Evolutionary conservation across 768 basidiomycete genomes (phyloP), one percentile per base, ranked within the genome.

Genomic region (Russula abietina): DNA sequence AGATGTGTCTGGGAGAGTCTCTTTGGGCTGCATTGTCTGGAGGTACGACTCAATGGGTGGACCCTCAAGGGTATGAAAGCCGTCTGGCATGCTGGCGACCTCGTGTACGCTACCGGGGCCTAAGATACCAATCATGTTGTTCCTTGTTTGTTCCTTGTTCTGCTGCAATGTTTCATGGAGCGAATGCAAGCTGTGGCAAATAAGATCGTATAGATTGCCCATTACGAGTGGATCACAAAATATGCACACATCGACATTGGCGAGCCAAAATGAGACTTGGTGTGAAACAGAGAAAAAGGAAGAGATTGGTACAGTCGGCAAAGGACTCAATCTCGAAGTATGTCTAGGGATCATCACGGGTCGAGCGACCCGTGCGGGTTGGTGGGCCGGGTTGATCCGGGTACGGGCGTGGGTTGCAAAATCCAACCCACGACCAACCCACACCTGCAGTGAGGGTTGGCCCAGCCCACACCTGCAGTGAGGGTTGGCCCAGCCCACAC

Each of bases 111-210:
- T 83, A 33, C 80, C 75, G 11, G 88, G 82, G 11, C 96, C 96
- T 62, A 98, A 80, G 71, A 99, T 91, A 33, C 93, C 95, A 68
- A 98, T 86, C 2, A 91, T 99, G 78, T 99, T 99, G 73, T 89
- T 85, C 68, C 87, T 78, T 19, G 87, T 94, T 60, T 98, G 86
- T 70, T 91, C 93, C 75, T 99, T 99, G 79, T 98, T 96, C 72
- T 99, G 97, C 70, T 98, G 97, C 41, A 99, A 83, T 2, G 97
- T 98, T 73, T 98, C 97, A 33, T 93, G 87, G 17, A 99, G 83
- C 16, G 97, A 96, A 63, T 94, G 90, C 43, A 99, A 81, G 17
- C 97, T 97, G 71, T 99, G 97, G 67, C 82, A 83, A 74, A 98
- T 86, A 38, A 99, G 81, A 45, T 93, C 87, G 72, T 95, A 90